Conservation (phyloP, 192 early-diverging fungal species). For the Lobulomyces angularis region DNA sequence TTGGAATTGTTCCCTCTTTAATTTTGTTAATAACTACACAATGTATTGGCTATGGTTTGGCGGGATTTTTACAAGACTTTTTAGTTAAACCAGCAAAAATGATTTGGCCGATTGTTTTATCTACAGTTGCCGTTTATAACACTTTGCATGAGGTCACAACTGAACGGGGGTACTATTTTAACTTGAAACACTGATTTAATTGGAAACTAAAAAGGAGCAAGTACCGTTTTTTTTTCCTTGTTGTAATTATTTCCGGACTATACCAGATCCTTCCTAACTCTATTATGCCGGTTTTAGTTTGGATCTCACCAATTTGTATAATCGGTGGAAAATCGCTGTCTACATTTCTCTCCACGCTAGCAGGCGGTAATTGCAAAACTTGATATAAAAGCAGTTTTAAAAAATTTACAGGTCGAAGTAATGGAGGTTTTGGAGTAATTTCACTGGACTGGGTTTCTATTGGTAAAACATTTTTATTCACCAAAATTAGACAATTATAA, state of each 20-base stretch:
- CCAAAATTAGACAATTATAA: too few species aligned
- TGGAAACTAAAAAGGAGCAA: slow-evolving; percentile 15
- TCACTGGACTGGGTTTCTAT: slow-evolving; percentile 65
- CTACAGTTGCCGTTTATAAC: slow-evolving; percentile 63
- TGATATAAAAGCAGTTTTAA: too few species aligned
- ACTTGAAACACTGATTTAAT: too few species aligned
- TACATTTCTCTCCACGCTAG: slow-evolving; percentile 4
- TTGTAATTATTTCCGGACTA: slow-evolving; percentile 26
- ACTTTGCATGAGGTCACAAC: slow-evolving; percentile 55
- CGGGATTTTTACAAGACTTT: slow-evolving; percentile 57
- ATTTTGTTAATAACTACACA: slow-evolving; percentile 57
- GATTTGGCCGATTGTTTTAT: slow-evolving; percentile 72
- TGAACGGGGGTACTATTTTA: slow-evolving; percentile 4
- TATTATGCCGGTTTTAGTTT: slow-evolving; percentile 53
- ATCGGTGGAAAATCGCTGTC: slow-evolving; percentile 8
- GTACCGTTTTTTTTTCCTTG: slow-evolving; percentile 36
- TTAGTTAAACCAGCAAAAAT: slow-evolving; percentile 73
- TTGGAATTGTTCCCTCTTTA: slow-evolving; percentile 50
- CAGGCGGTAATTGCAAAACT: not conserved
- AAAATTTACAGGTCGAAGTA: too few species aligned
- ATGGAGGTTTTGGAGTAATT: slow-evolving; percentile 31
- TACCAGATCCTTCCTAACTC: slow-evolving; percentile 54
- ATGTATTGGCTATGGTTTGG: slow-evolving; percentile 52
- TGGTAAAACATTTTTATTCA: too few species aligned
- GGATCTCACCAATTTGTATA: slow-evolving; percentile 54